Percentiles rank a stretch among this genome's conserved stretches.
These are phyloP conservation scores for Elongisporangium prolatum DNA, from an alignment of 352 stramenopile species.

Conservation along the genomic window DNA sequence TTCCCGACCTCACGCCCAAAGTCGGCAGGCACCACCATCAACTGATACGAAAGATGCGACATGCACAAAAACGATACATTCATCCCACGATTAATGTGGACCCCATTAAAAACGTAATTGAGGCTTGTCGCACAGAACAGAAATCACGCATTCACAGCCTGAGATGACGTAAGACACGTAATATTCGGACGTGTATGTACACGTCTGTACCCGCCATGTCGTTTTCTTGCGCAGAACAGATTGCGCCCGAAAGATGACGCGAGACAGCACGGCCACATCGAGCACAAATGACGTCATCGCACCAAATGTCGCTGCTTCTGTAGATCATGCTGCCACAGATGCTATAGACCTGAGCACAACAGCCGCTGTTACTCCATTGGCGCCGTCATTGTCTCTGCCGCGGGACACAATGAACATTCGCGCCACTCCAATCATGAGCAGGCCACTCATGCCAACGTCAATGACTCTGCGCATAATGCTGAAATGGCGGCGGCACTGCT, in stretches of 20 bases:
- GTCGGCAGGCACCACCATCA: conserved; percentile 4
- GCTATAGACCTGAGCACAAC: neutral
- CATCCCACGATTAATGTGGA: neutral
- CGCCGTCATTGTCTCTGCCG: neutral
- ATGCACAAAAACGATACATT: neutral
- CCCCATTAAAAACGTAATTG: neutral
- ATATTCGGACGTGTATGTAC: neutral
- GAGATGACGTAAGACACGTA: neutral
- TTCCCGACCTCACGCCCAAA: conserved; percentile 7
- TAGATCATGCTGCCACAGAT: neutral
- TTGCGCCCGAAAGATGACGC: neutral
- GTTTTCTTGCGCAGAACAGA: neutral
- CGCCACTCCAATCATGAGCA: neutral
- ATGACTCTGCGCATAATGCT: conserved; percentile 8
- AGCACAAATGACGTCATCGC: neutral
- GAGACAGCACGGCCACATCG: neutral
- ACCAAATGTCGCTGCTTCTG: neutral
- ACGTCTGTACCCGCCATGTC: neutral
- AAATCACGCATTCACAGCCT: neutral
- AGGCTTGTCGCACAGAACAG: neutral
- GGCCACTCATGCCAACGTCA: neutral
- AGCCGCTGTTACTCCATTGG: neutral
- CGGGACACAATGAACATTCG: neutral
- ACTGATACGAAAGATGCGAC: neutral
- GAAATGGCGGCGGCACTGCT: conserved; percentile 48